Evolutionary conservation across 352 stramenopile species (phyloP), one percentile per base, ranked within the genome.

Genomic region (Stramenopiles sp.): DNA sequence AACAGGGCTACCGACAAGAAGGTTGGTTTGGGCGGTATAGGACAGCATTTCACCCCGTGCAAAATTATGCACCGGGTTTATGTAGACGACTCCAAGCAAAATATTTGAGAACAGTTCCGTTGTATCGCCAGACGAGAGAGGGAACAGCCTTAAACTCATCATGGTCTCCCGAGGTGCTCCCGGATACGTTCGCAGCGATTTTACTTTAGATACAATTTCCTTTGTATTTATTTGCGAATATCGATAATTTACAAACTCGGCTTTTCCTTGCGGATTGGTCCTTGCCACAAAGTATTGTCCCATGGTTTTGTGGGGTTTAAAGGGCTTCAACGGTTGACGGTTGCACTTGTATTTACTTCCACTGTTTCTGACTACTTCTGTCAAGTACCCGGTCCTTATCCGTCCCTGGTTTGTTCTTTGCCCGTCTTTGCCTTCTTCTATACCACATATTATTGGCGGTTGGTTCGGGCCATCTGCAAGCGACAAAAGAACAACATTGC

Each of bases 151-250:
- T 6, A 2, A 35, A 6, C 6, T 71, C 2, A 71, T 6, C 53
- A 71, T 71, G 33, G 35, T 6, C 2, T 2, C 1, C 53, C 2
- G 35, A 35, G 53, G 53, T 6, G 35, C 4, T 35, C 2, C 31
- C 35, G 53, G 53, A 4, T 2, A 6, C 35, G 2, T 31, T 71
- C 33, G 53, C 33, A 35, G 4, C 6, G 33, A 6, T 6, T 6
- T 6, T 2, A 6, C 35, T 2, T 31, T 71, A 71, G 53, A 71
- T 71, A 4, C 6, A 35, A 6, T 6, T 6, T 2, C 53, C 31
- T 35, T 71, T 2, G 12, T 71, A 71, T 71, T 71, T 71, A 6
- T 2, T 33, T 6, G 53, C 35, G 35, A 71, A 71, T 71, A 71
- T 2, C 31, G 1, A 71, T 71, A 71, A 4, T 71, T 33, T 35